A percentile compares a stretch with the other conserved stretches of the same genome.
Evolutionary conservation across 768 basidiomycete genomes (phyloP).

Genomic region (Mrakia gelida): DNA sequence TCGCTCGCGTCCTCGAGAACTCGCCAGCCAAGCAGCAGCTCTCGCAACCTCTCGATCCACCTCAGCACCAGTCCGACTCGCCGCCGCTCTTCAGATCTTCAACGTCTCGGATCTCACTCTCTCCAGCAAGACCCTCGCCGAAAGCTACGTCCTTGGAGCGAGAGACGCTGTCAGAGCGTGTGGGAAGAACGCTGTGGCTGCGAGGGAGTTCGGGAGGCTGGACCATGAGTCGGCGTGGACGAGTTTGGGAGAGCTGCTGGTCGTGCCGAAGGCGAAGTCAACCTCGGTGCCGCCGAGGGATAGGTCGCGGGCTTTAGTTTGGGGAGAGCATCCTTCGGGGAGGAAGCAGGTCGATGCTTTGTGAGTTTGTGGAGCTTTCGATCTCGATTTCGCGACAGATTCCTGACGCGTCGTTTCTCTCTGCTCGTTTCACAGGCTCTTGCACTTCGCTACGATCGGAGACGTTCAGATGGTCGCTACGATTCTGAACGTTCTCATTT

Average conservation of each 20-base stretch:
- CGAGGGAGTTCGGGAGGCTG: slow-evolving; percentile 57
- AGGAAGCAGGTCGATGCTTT: slow-evolving; percentile 33
- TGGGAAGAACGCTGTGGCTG: slow-evolving; percentile 57
- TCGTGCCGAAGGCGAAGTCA: slow-evolving; percentile 23
- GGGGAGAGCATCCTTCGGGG: slow-evolving; percentile 30
- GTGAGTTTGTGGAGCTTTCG: slow-evolving; percentile 29
- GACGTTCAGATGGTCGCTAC: slow-evolving; percentile 81
- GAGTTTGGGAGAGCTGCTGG: slow-evolving; percentile 55
- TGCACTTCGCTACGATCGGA: slow-evolving; percentile 51
- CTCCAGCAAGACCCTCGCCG: slow-evolving; percentile 58
- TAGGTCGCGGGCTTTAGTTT: neutral
- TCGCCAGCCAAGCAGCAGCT: neutral
- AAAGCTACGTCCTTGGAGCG: slow-evolving; percentile 56
- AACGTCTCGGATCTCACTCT: slow-evolving; percentile 52
- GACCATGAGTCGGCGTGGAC: slow-evolving; percentile 69
- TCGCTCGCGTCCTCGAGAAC: slow-evolving; percentile 9
- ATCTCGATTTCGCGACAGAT: neutral
- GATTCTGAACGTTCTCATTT: slow-evolving; percentile 54
- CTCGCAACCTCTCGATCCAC: neutral
- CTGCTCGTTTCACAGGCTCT: slow-evolving; percentile 46
- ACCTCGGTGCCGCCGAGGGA: slow-evolving; percentile 15
- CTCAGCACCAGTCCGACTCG: neutral
- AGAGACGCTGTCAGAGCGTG: slow-evolving; percentile 53
- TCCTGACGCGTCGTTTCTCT: neutral
- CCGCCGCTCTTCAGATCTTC: slow-evolving; percentile 43